These are phyloP conservation scores for Alnus glutinosa DNA, from an alignment of 306 rosid genomes.

Conservation along the genomic window DNA sequence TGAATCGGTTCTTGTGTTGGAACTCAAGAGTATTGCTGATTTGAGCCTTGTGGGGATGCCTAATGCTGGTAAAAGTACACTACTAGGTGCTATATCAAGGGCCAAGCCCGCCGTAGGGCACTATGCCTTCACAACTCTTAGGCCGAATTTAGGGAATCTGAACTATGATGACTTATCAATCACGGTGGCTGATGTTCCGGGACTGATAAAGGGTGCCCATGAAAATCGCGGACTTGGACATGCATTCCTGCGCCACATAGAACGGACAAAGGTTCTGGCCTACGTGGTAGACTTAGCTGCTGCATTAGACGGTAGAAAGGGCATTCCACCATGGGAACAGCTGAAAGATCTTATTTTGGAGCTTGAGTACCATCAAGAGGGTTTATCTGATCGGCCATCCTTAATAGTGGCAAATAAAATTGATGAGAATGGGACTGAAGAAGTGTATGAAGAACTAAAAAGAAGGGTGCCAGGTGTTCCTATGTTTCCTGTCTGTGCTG, in stretches of 20 bases:
- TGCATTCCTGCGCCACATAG: slow-evolving; percentile 90
- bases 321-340: slow-evolving; percentile 91
- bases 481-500: slow-evolving; percentile 80
- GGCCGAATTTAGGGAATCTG: slow-evolving; percentile 88
- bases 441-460: slow-evolving; percentile 66
- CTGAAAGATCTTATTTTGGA: slow-evolving; percentile 70
- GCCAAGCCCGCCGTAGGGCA: slow-evolving; percentile 82
- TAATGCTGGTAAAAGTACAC: slow-evolving; percentile 96
- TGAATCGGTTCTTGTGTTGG: slow-evolving; percentile 69
- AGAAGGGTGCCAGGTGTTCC: slow-evolving; percentile 67
- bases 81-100: slow-evolving; percentile 83
- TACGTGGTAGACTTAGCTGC: slow-evolving; percentile 88
- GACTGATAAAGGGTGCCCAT: slow-evolving; percentile 93
- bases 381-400: slow-evolving; percentile 77
- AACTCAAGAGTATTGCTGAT: slow-evolving; percentile 92
- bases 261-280: slow-evolving; percentile 84
- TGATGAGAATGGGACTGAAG: slow-evolving; percentile 81
- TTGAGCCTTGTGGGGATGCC: slow-evolving; percentile 97
- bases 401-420: slow-evolving; percentile 86
- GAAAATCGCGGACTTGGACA: slow-evolving; percentile 86
- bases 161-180: slow-evolving; percentile 81
- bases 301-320: slow-evolving; percentile 70
- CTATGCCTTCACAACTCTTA: slow-evolving; percentile 89
- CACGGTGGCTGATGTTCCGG: slow-evolving; percentile 92
- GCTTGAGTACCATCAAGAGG: slow-evolving; percentile 83